phyloP scores from a whole-genome alignment of 1,284 basidiomycete species.

The Tausonia pullulans region DNA sequence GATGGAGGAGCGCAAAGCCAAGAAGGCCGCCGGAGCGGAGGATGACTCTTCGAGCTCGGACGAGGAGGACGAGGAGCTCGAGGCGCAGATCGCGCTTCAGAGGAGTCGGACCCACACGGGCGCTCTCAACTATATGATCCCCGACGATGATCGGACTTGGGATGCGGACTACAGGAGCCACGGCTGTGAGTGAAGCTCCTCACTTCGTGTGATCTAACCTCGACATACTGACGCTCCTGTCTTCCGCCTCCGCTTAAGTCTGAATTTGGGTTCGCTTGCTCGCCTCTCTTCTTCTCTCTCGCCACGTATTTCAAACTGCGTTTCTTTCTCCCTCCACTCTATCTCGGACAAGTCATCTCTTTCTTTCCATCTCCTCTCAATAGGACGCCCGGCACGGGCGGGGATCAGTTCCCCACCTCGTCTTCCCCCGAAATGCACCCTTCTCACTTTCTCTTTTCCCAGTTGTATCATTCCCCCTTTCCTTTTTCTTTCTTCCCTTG shows the following conservation, averaged over 20 bases:
- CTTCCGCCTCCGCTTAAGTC: too few relatives aligned
- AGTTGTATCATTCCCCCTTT: too few relatives aligned
- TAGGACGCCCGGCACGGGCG: too few relatives aligned
- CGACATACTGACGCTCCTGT: not conserved
- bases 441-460: not conserved
- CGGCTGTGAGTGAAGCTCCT: slow-evolving; percentile 44
- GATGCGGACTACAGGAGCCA: slow-evolving; percentile 12
- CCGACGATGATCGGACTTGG: slow-evolving; percentile 2
- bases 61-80: slow-evolving; percentile 51
- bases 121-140: not conserved
- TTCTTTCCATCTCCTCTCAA: too few relatives aligned
- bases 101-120: slow-evolving; percentile 17
- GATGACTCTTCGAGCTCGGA: slow-evolving; percentile 57
- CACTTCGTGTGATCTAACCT: slow-evolving; percentile 57
- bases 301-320: too few relatives aligned
- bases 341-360: too few relatives aligned
- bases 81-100: slow-evolving; percentile 62
- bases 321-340: too few relatives aligned
- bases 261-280: not conserved
- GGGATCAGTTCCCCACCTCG: too few relatives aligned
- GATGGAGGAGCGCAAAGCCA: slow-evolving; percentile 8
- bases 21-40: slow-evolving; percentile 13
- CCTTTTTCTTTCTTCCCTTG: not conserved
- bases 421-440: not conserved
- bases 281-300: not conserved